A percentile compares a stretch with the other conserved stretches of the same genome.
Conservation (phyloP, 345 rosid species). For the Lepidium sativum region DNA sequence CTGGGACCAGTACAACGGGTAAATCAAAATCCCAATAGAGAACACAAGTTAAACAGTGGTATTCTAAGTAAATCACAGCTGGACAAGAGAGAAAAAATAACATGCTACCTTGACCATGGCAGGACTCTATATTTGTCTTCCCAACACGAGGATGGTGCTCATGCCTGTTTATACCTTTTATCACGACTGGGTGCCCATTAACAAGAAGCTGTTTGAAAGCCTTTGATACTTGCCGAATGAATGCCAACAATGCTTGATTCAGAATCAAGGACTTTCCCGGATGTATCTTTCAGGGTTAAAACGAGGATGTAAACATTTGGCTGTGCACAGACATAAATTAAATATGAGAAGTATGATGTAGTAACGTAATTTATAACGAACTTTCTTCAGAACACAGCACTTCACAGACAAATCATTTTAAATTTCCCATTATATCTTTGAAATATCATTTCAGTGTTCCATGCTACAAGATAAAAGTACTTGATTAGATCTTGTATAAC, state of each 20-base stretch:
- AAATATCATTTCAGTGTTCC: background rate
- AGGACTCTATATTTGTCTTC: conserved; percentile 90
- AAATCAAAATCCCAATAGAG: background rate
- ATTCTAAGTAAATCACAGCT: conserved; percentile 11
- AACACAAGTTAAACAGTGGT: background rate
- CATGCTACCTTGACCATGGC: conserved; percentile 90
- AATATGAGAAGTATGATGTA: conserved; percentile 1
- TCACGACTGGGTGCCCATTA: conserved; percentile 74
- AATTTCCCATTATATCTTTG: background rate
- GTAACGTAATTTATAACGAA: background rate
- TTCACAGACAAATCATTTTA: background rate
- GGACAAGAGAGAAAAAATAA: background rate
- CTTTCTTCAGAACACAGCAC: background rate
- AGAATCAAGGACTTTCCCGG: conserved; percentile 70
- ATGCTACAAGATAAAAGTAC: background rate
- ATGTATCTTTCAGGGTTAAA: conserved; percentile 69
- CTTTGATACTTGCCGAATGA: conserved; percentile 68
- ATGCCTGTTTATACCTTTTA: conserved; percentile 97
- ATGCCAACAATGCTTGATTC: conserved; percentile 91
- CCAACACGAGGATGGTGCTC: conserved; percentile 99
- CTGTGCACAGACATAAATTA: conserved; percentile 39
- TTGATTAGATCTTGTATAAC: background rate
- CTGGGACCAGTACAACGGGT: conserved; percentile 30
- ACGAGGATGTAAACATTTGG: conserved; percentile 81
- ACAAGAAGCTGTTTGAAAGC: conserved; percentile 89